A percentile compares a stretch with the other conserved stretches of the same genome.
phyloP scores from a whole-genome alignment of 352 stramenopile species.

The Globisporangium apiculatum region DNA sequence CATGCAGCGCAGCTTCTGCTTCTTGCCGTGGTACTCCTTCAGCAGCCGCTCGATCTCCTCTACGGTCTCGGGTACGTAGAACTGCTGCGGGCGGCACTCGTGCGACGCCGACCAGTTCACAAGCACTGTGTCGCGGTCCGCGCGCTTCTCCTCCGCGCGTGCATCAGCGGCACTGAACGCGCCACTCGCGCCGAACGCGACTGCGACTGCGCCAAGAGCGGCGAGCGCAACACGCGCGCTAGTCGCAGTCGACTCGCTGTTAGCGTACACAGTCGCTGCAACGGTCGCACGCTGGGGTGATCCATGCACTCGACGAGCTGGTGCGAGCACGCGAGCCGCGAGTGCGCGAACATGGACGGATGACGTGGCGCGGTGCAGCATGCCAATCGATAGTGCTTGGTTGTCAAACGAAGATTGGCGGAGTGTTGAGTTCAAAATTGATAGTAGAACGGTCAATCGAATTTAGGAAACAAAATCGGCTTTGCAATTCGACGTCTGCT shows the following conservation, averaged over 20 bases:
- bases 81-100: conserved; percentile 52
- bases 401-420: no score
- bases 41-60: conserved; percentile 66
- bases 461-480: no score
- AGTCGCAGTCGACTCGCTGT: not conserved
- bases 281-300: no score
- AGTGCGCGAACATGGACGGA: no score
- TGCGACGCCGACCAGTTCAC: conserved; percentile 82
- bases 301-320: no score
- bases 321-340: no score
- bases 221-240: not conserved
- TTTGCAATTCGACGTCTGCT: no score
- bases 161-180: conserved; percentile 9
- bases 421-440: no score
- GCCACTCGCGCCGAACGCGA: conserved; percentile 14
- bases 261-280: no score
- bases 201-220: conserved; percentile 11
- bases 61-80: conserved; percentile 65
- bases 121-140: conserved; percentile 54
- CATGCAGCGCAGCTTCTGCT: conserved; percentile 88
- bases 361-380: no score
- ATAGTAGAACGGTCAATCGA: no score
- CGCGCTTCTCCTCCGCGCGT: conserved; percentile 12
- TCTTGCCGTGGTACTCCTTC: conserved; percentile 44
- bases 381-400: no score